A percentile compares a stretch with the other conserved stretches of the same genome.
Conservation (phyloP, 1,139 yeast genomes). For the Suhomyces taliae region DNA sequence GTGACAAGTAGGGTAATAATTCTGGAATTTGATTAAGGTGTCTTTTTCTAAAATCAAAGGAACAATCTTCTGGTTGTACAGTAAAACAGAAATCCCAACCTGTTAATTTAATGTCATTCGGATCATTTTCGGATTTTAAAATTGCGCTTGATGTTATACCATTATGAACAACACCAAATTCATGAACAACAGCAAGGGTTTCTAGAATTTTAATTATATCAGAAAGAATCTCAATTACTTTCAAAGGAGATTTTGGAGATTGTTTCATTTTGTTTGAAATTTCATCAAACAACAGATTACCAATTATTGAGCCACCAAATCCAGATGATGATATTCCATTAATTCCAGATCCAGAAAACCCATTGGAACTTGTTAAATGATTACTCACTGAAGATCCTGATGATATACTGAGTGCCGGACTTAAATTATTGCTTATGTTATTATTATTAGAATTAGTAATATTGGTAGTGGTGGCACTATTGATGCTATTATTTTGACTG, state of each 20-base stretch:
- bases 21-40: constrained; percentile 33
- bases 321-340: not conserved
- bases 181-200: constrained; percentile 41
- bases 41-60: constrained; percentile 31
- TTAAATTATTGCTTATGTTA: not conserved
- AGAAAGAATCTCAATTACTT: constrained; percentile 32
- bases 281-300: constrained; percentile 9
- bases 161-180: constrained; percentile 49
- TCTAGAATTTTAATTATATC: constrained; percentile 36
- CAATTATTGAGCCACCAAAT: constrained; percentile 3
- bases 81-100: constrained; percentile 56
- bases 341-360: not conserved
- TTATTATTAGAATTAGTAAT: not conserved
- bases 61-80: constrained; percentile 44
- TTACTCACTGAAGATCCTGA: constrained; percentile 3
- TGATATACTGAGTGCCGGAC: constrained; percentile 3
- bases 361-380: constrained; percentile 1
- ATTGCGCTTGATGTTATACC: constrained; percentile 45
- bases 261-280: constrained; percentile 5
- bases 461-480: not conserved
- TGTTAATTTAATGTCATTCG: constrained; percentile 35
- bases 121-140: constrained; percentile 29
- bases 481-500: not conserved
- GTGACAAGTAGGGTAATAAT: constrained; percentile 51
- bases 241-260: constrained; percentile 20